phyloP scores from a whole-genome alignment of 257 asterid genomes.

The Gardenia jasminoides region DNA sequence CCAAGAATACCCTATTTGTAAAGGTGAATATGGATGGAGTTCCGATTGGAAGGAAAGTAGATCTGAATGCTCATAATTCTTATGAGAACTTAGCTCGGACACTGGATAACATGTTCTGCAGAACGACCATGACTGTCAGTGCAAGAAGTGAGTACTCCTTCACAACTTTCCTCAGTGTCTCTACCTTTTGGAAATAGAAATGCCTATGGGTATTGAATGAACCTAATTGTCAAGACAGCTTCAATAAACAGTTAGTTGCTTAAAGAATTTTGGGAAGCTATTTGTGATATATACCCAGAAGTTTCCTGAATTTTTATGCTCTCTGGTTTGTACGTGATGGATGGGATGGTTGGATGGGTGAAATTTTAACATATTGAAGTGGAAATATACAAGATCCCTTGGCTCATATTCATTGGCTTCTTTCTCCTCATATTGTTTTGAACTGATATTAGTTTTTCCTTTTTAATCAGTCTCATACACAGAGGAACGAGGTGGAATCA shows the following conservation, averaged over 20 bases:
- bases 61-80: conserved; percentile 68
- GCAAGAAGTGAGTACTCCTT: conserved; percentile 47
- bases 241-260: neutral
- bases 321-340: neutral
- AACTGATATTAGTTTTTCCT: conserved; percentile 1
- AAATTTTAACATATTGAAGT: neutral
- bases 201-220: too few species aligned
- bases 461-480: conserved; percentile 39
- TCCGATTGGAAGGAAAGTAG: conserved; percentile 82
- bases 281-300: neutral
- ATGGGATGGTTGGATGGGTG: neutral
- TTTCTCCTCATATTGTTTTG: conserved; percentile 5
- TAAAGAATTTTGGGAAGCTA: neutral
- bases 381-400: neutral
- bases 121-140: conserved; percentile 29
- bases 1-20: conserved; percentile 57
- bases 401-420: neutral
- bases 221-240: neutral
- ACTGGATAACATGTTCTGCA: conserved; percentile 69
- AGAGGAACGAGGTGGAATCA: conserved; percentile 41
- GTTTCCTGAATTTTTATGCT: neutral
- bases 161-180: neutral
- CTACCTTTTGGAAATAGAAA: neutral
- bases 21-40: conserved; percentile 92
- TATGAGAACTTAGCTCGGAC: conserved; percentile 61